A percentile compares a stretch with the other conserved stretches of the same genome.
These are phyloP conservation scores for Syzygium aqueum DNA, from an alignment of 345 rosid genomes.

Conservation along the genomic window DNA sequence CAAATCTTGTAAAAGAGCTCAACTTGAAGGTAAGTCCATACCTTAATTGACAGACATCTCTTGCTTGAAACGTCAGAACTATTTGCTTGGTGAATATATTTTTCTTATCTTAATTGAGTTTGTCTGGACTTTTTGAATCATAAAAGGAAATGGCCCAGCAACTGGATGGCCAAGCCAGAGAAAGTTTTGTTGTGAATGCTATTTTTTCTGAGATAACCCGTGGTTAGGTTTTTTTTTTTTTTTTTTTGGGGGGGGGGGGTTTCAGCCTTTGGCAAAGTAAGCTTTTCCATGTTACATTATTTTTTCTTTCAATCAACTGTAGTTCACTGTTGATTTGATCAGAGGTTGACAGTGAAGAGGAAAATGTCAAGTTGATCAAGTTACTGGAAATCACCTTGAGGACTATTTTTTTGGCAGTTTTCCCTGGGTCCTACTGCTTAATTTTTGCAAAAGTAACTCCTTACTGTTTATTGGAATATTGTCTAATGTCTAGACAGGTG, in stretches of 20 bases:
- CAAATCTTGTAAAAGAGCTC: conserved; percentile 70
- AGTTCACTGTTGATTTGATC: background rate
- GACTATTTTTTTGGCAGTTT: background rate
- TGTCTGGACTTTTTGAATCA: background rate
- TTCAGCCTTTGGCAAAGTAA: background rate
- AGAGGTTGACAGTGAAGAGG: background rate
- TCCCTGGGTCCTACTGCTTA: background rate
- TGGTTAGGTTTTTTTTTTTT: background rate
- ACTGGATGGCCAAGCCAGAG: background rate
- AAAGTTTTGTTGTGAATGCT: background rate
- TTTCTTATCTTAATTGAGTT: conserved; percentile 4
- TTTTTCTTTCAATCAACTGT: background rate
- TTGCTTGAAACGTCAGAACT: background rate
- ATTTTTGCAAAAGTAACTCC: background rate
- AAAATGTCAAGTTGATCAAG: background rate
- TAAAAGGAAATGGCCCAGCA: background rate
- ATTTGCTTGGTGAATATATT: background rate
- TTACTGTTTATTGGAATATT: background rate
- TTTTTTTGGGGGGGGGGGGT: too few relatives aligned
- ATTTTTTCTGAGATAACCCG: background rate
- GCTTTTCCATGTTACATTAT: background rate
- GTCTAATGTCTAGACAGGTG: background rate
- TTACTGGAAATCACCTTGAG: background rate
- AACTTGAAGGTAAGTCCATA: conserved; percentile 52
- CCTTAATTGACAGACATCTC: background rate